Conservation (phyloP, 2,329 filamentous ascomycete genomes). For the Stagonosporopsis vannaccii region DNA sequence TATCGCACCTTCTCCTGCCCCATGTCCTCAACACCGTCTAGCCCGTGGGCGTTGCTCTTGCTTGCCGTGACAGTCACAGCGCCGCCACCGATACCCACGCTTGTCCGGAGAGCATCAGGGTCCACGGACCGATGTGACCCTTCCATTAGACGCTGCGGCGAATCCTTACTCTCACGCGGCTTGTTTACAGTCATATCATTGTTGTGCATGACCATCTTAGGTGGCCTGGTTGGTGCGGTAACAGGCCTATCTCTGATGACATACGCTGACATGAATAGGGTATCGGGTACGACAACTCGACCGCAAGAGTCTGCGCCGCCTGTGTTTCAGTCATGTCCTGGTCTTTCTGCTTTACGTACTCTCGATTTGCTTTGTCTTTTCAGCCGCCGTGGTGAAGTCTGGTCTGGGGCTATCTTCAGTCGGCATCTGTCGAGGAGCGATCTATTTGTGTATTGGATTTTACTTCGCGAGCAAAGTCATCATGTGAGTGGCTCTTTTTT, state of each 20-base stretch:
- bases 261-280: conserved; percentile 14
- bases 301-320: background rate
- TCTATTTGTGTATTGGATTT: conserved; percentile 49
- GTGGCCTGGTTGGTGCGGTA: conserved; percentile 28
- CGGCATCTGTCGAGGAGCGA: conserved; percentile 41
- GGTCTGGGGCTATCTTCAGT: conserved; percentile 39
- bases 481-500: conserved; percentile 18
- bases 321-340: conserved; percentile 35
- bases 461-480: conserved; percentile 27
- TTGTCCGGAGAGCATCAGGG: background rate
- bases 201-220: conserved; percentile 34
- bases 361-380: conserved; percentile 45
- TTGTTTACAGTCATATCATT: conserved; percentile 28
- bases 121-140: background rate
- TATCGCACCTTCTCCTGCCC: background rate
- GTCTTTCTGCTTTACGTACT: conserved; percentile 46
- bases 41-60: background rate
- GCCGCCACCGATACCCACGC: background rate
- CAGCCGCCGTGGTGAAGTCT: conserved; percentile 43
- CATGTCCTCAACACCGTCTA: background rate
- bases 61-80: background rate
- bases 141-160: background rate
- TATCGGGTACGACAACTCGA: conserved; percentile 24
- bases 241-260: background rate
- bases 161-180: conserved; percentile 11